Evolutionary conservation across 2,329 filamentous ascomycete species (phyloP).

Genomic region (Fonsecaea nubica): DNA sequence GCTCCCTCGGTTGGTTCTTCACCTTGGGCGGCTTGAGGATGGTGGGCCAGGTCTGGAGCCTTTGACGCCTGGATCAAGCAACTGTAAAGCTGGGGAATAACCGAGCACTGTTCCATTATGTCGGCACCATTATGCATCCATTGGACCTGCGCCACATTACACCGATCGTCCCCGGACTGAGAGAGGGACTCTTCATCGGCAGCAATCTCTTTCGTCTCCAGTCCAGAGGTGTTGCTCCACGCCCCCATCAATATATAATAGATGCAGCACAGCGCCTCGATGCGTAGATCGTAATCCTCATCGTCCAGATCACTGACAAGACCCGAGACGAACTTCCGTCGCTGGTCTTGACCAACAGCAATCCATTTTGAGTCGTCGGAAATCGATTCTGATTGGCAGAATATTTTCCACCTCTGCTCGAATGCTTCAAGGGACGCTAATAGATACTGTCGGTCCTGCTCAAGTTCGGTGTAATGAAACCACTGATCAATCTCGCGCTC

Average conservation of each 20-base stretch:
- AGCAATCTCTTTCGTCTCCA: slow-evolving; percentile 30
- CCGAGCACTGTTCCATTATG: slow-evolving; percentile 47
- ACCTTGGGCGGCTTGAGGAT: slow-evolving; percentile 13
- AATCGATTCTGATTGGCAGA: slow-evolving; percentile 50
- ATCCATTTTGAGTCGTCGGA: slow-evolving; percentile 67
- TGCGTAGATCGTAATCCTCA: slow-evolving; percentile 49
- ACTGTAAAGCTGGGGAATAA: slow-evolving; percentile 47
- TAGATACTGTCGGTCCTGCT: slow-evolving; percentile 79
- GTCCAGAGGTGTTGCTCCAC: slow-evolving; percentile 72
- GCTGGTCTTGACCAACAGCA: slow-evolving; percentile 63
- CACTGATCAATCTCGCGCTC: slow-evolving; percentile 95
- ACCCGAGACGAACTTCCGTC: slow-evolving; percentile 50
- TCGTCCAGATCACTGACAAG: slow-evolving; percentile 49
- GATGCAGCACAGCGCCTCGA: slow-evolving; percentile 55
- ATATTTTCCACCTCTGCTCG: slow-evolving; percentile 73
- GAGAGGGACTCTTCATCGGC: slow-evolving; percentile 42
- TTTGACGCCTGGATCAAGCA: slow-evolving; percentile 50
- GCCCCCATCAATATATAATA: slow-evolving; percentile 68
- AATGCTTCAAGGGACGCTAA: slow-evolving; percentile 78
- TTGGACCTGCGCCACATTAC: slow-evolving; percentile 55
- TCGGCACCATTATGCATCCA: slow-evolving; percentile 55
- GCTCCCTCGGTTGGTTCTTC: slow-evolving; percentile 32
- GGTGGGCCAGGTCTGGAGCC: slow-evolving; percentile 40
- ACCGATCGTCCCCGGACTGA: slow-evolving; percentile 52
- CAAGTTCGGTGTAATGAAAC: slow-evolving; percentile 82